Evolutionary conservation across 2,329 filamentous ascomycete species (phyloP), one percentile per base, ranked within the genome.

Genomic region (Aspergillus sp.): DNA sequence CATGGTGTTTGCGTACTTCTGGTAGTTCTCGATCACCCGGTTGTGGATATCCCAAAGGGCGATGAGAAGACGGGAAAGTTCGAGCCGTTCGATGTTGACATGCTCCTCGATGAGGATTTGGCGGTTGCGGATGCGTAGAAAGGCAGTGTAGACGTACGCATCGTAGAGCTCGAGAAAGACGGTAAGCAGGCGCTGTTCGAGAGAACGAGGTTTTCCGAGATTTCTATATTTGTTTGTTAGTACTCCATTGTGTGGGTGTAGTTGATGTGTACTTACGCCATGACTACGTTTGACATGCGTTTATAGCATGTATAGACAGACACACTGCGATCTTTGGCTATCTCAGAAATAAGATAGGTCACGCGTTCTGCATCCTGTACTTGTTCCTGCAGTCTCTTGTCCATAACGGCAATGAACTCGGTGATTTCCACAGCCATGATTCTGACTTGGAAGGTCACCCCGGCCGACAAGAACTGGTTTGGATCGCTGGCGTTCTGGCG

Each of bases 81-180:
- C 33, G 4, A 43, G 28, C 7, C 51, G 52, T 7, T 37, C 46
- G 7, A 39, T 29, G 27, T 47, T 35, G 7, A 46, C 13, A 1
- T 33, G 31, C 1, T 44, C 43, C 27, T 59, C 46, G 0, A 10
- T 34, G 4, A 47, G 8, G n/a, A 56, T 38, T n/a, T 53, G 52
- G 3, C 44, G 40, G 41, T 53, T 53, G 33, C 51, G 48, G 10
- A 51, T 43, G 10, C 40, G 36, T 6, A 59, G 39, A 34, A 60
- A 62, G 11, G 50, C 39, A 4, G 39, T 49, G 42, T 56, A 58
- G 29, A 63, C 34, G 48, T 52, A 58, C n/a, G 47, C 38, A 8
- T 62, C 58, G 35, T 53, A 64, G 2, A 64, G 42, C 6, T 57
- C 47, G 28, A 53, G 41, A 35, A 56, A 57, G 33, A 53, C 30